These are phyloP conservation scores for Wickerhamomyces hampshirensis DNA, from an alignment of 805 yeast species.

Conservation along the genomic window DNA sequence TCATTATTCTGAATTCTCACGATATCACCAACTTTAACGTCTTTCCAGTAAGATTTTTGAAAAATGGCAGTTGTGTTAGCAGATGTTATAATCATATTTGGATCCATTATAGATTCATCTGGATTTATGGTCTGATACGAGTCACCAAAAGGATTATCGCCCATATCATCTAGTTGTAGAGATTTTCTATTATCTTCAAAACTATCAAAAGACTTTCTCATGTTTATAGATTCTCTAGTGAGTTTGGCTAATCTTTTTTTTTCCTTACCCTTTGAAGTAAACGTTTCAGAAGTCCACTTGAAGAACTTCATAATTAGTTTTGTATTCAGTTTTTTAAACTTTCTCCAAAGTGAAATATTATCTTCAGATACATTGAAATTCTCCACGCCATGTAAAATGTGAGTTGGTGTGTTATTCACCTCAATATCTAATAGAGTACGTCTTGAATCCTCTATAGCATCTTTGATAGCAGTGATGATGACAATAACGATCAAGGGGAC, in stretches of 20 bases:
- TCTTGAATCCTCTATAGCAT: slow-evolving; percentile 77
- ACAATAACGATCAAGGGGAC: slow-evolving; percentile 81
- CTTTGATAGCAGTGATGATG: slow-evolving; percentile 67
- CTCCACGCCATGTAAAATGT: slow-evolving; percentile 48
- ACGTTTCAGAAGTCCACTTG: slow-evolving; percentile 9
- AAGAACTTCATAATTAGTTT: slow-evolving; percentile 15
- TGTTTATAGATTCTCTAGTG: slow-evolving; percentile 21
- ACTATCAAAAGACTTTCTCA: slow-evolving; percentile 36
- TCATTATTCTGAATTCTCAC: slow-evolving; percentile 69
- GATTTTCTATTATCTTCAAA: slow-evolving; percentile 26
- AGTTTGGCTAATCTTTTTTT: slow-evolving; percentile 27
- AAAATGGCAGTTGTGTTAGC: slow-evolving; percentile 42
- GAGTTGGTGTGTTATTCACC: slow-evolving; percentile 70
- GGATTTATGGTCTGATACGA: slow-evolving; percentile 28
- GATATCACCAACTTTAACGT: slow-evolving; percentile 68
- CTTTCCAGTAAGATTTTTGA: slow-evolving; percentile 56
- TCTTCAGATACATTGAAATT: slow-evolving; percentile 64
- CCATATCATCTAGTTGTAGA: slow-evolving; percentile 26
- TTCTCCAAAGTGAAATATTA: slow-evolving; percentile 63
- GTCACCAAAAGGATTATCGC: slow-evolving; percentile 25
- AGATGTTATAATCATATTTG: slow-evolving; percentile 48
- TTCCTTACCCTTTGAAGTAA: slow-evolving; percentile 32
- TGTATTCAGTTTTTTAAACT: slow-evolving; percentile 51
- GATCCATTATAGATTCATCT: slow-evolving; percentile 50
- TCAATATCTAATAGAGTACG: slow-evolving; percentile 69